phyloP scores from a whole-genome alignment of 2,329 filamentous ascomycete species.

The Mycogone perniciosa region DNA sequence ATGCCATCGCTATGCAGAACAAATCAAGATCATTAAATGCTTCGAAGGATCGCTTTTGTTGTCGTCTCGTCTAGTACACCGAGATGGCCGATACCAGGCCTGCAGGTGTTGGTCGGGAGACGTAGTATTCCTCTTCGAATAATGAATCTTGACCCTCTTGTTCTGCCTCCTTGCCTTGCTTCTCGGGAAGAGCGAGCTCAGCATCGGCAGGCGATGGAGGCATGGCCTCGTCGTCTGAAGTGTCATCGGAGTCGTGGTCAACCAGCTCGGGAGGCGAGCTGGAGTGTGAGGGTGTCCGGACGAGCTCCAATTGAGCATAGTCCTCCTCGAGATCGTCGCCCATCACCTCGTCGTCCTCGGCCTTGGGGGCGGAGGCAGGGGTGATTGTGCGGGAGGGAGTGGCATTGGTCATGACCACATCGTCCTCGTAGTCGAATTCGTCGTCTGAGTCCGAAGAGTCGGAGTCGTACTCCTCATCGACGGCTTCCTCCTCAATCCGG shows the following conservation, averaged over 20 bases:
- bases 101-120: conserved; percentile 44
- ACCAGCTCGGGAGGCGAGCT: conserved; percentile 64
- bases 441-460: conserved; percentile 48
- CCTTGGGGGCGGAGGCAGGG: conserved; percentile 31
- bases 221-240: conserved; percentile 69
- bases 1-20: conserved; percentile 9
- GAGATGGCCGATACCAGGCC: conserved; percentile 50
- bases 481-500: conserved; percentile 61
- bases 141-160: conserved; percentile 38
- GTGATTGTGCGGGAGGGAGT: conserved; percentile 37
- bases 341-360: conserved; percentile 40
- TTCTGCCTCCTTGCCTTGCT: conserved; percentile 41
- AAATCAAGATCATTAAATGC: not conserved
- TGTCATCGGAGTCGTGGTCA: conserved; percentile 58
- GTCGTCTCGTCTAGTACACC: conserved; percentile 41
- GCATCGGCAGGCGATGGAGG: conserved; percentile 61
- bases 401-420: conserved; percentile 50
- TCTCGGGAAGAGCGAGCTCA: conserved; percentile 53
- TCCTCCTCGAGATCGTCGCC: conserved; percentile 57
- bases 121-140: conserved; percentile 49
- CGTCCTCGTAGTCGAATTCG: conserved; percentile 50
- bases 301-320: conserved; percentile 59
- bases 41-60: not conserved
- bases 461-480: conserved; percentile 55
- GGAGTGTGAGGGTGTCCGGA: conserved; percentile 60